Evolutionary conservation across 306 rosid genomes (phyloP).

Genomic region (Myrica gale): DNA sequence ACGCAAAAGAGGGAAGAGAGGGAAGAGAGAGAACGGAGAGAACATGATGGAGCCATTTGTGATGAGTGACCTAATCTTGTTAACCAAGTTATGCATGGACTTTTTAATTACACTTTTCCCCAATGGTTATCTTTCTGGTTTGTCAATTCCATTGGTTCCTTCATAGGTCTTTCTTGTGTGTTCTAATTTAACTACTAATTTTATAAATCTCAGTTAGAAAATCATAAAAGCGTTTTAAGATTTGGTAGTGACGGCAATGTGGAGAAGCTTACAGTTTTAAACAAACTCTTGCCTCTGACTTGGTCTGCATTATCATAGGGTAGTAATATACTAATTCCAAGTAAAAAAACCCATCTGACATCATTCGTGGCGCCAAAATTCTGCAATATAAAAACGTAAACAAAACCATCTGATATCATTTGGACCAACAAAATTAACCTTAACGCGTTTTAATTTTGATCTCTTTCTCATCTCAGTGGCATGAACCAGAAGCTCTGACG

Average conservation of each 20-base stretch:
- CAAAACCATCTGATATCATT: constrained; percentile 26
- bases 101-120: constrained; percentile 24
- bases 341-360: not conserved
- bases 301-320: constrained; percentile 25
- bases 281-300: constrained; percentile 28
- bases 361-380: not conserved
- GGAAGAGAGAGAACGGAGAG: too few species aligned
- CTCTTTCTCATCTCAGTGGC: not conserved
- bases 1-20: too few species aligned
- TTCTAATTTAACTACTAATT: constrained; percentile 34
- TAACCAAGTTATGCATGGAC: not conserved
- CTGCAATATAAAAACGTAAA: not conserved
- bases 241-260: constrained; percentile 40
- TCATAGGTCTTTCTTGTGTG: constrained; percentile 30
- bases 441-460: not conserved
- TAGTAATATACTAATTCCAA: not conserved
- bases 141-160: constrained; percentile 42
- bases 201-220: not conserved
- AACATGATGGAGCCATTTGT: too few species aligned
- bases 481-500: constrained; percentile 5
- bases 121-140: constrained; percentile 29
- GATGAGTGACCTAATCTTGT: too few species aligned
- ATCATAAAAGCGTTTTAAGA: constrained; percentile 4
- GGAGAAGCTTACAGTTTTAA: constrained; percentile 35
- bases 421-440: constrained; percentile 22